phyloP scores from a whole-genome alignment of 768 basidiomycete genomes.

The Macrocybe gigantea region DNA sequence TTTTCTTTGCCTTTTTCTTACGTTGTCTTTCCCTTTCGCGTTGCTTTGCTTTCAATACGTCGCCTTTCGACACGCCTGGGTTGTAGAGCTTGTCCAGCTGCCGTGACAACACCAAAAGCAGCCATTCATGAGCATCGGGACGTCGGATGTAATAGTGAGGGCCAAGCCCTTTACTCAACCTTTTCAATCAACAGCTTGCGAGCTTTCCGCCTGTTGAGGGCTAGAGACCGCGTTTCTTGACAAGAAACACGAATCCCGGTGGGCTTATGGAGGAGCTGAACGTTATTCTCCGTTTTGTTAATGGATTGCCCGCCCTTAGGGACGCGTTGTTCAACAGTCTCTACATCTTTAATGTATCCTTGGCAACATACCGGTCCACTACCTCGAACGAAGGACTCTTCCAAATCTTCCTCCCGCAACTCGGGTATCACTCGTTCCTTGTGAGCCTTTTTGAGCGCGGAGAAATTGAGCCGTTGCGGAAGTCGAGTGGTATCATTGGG shows the following conservation, averaged over 20 bases:
- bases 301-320: slow-evolving; percentile 86
- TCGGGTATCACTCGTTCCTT: slow-evolving; percentile 59
- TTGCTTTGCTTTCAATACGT: slow-evolving; percentile 65
- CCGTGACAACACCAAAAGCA: slow-evolving; percentile 14
- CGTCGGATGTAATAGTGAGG: slow-evolving; percentile 2
- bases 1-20: slow-evolving; percentile 77
- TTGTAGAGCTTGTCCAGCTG: slow-evolving; percentile 71
- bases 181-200: slow-evolving; percentile 70
- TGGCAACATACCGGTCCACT: slow-evolving; percentile 63
- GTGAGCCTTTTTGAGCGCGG: slow-evolving; percentile 66
- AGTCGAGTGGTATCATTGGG: slow-evolving; percentile 18
- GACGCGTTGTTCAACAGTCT: slow-evolving; percentile 4
- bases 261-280: slow-evolving; percentile 84
- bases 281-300: slow-evolving; percentile 91
- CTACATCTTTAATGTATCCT: slow-evolving; percentile 17
- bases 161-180: slow-evolving; percentile 40
- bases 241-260: slow-evolving; percentile 83
- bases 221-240: slow-evolving; percentile 83
- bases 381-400: slow-evolving; percentile 87
- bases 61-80: slow-evolving; percentile 71
- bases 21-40: slow-evolving; percentile 70
- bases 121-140: too few species aligned
- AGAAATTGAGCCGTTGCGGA: slow-evolving; percentile 41
- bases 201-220: slow-evolving; percentile 74
- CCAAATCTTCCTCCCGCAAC: slow-evolving; percentile 74